These are phyloP conservation scores for Heterobasidion occidentale DNA, from an alignment of 1,284 basidiomycete genomes.

Conservation along the genomic window DNA sequence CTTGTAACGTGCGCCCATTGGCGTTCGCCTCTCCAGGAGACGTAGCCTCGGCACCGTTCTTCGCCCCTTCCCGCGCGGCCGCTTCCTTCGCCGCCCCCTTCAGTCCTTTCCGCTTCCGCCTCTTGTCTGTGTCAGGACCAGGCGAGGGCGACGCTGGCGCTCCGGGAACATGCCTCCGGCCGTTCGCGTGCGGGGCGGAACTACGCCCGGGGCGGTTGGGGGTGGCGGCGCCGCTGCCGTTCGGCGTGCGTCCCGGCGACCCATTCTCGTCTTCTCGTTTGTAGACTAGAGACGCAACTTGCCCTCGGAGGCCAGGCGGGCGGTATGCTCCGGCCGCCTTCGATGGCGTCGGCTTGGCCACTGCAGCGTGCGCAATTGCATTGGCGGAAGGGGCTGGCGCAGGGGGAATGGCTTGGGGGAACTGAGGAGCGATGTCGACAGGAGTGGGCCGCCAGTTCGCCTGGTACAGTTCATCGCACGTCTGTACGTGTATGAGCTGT, in stretches of 20 bases:
- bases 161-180: conserved; percentile 58
- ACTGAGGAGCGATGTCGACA: conserved; percentile 58
- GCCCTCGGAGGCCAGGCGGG: conserved; percentile 87
- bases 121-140: conserved; percentile 35
- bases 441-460: conserved; percentile 76
- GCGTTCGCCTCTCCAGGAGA: conserved; percentile 23
- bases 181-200: conserved; percentile 39
- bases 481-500: conserved; percentile 73
- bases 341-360: conserved; percentile 36
- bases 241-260: conserved; percentile 32
- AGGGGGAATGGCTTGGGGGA: conserved; percentile 67
- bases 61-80: conserved; percentile 1
- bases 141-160: conserved; percentile 46
- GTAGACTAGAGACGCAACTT: conserved; percentile 78
- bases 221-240: conserved; percentile 44
- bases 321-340: conserved; percentile 82
- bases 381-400: conserved; percentile 68
- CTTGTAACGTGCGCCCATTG: conserved; percentile 13
- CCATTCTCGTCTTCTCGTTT: conserved; percentile 84
- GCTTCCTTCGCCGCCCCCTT: conserved; percentile 45
- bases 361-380: conserved; percentile 34
- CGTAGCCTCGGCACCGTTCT: conserved; percentile 20
- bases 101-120: conserved; percentile 46
- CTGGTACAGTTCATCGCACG: conserved; percentile 84
- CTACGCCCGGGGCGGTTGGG: conserved; percentile 43